These are phyloP conservation scores for Trichoderma sp. DNA, from an alignment of 2,329 filamentous ascomycete species.

Conservation along the genomic window DNA sequence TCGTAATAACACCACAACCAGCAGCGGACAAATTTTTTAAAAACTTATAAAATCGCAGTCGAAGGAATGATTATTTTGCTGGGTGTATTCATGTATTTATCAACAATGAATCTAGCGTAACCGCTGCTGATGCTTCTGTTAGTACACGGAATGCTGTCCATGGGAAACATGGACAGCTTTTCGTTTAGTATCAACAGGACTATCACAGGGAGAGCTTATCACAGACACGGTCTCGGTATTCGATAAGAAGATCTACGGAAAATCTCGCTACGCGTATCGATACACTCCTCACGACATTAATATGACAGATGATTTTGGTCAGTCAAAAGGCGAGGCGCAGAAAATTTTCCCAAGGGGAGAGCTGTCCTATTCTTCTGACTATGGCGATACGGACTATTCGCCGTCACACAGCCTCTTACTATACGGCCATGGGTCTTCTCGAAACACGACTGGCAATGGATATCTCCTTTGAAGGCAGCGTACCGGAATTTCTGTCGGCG, in stretches of 20 bases:
- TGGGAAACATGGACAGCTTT: neutral
- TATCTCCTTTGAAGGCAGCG: neutral
- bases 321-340: neutral
- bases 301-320: neutral
- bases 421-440: neutral
- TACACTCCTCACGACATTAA: neutral
- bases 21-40: neutral
- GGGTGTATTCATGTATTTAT: neutral
- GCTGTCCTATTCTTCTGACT: neutral
- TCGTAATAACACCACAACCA: neutral
- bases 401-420: neutral
- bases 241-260: neutral
- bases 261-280: neutral
- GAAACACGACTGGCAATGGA: neutral
- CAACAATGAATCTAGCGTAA: neutral
- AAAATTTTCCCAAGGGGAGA: neutral
- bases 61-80: neutral
- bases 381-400: neutral
- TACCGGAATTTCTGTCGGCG: neutral
- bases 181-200: neutral
- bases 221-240: neutral
- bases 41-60: neutral
- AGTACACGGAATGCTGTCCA: neutral
- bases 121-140: neutral
- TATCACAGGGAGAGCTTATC: neutral